Percentiles rank a stretch among this genome's conserved stretches.
phyloP scores from a whole-genome alignment of 1,284 basidiomycete species.

The Ceratobasidium sp. region DNA sequence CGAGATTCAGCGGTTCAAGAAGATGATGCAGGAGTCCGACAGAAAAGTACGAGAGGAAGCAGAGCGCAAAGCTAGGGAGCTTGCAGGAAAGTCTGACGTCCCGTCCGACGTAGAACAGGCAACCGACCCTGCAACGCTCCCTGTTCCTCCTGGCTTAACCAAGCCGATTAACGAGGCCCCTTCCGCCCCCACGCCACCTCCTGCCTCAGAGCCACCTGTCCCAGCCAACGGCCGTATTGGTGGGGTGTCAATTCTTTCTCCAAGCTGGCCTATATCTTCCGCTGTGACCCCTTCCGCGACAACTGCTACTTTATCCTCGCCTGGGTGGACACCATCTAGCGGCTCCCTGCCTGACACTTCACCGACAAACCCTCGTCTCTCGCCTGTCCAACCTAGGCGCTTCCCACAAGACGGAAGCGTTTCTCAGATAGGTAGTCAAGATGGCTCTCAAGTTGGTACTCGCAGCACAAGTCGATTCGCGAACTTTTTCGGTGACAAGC shows the following conservation, averaged over 20 bases:
- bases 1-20: conserved; percentile 87
- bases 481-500: conserved; percentile 83
- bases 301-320: conserved; percentile 8
- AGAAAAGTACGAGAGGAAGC: conserved; percentile 76
- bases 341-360: conserved; percentile 27
- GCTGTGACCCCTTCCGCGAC: conserved; percentile 19
- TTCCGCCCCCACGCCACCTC: conserved; percentile 22
- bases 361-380: conserved; percentile 33
- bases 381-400: conserved; percentile 35
- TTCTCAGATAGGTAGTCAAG: conserved; percentile 13
- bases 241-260: conserved; percentile 31
- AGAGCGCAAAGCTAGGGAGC: conserved; percentile 43
- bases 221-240: conserved; percentile 32
- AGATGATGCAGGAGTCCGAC: conserved; percentile 85
- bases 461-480: conserved; percentile 72
- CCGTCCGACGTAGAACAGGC: conserved; percentile 3
- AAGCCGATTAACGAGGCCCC: conserved; percentile 13
- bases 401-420: conserved; percentile 35
- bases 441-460: conserved; percentile 37
- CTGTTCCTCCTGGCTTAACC: conserved; percentile 35
- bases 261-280: conserved; percentile 26
- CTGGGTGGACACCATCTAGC: conserved; percentile 29
- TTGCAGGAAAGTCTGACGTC: conserved; percentile 28
- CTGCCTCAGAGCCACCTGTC: not conserved
- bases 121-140: not conserved